Conservation (phyloP, 192 early-diverging fungal genomes). For the Tieghemiomyces parasiticus region DNA sequence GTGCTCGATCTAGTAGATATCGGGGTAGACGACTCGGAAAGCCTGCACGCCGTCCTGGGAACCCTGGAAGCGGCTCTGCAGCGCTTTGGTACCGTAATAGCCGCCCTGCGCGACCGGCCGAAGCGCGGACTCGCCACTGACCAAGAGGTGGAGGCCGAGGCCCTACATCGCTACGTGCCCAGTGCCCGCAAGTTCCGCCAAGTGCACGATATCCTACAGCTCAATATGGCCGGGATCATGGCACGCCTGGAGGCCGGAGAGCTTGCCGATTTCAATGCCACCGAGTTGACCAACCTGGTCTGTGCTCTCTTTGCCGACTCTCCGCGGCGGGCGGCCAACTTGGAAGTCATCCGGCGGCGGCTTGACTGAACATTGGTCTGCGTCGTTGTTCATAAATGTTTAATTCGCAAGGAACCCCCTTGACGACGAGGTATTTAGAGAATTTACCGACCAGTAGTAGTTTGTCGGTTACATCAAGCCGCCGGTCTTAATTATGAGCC, state of each 20-base stretch:
- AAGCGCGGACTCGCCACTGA: not conserved
- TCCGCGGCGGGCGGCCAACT: not conserved
- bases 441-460: no score
- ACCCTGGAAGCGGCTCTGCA: not conserved
- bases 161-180: not conserved
- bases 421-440: no score
- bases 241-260: not conserved
- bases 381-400: no score
- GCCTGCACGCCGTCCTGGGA: not conserved
- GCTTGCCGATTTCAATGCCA: not conserved
- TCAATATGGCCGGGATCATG: slow-evolving; percentile 10
- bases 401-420: no score
- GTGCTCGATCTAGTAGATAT: slow-evolving; percentile 10
- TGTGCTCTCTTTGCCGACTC: slow-evolving; percentile 10
- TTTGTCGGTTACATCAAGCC: no score
- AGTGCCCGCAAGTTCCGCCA: not conserved
- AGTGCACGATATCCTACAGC: slow-evolving; percentile 2
- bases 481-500: no score
- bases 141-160: not conserved
- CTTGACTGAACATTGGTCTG: no score
- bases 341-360: not conserved
- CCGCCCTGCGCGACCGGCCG: no score
- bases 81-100: not conserved
- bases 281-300: slow-evolving; percentile 3
- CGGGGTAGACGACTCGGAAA: slow-evolving; percentile 7